A percentile compares a stretch with the other conserved stretches of the same genome.
Conservation (phyloP, 2,329 filamentous ascomycete genomes). For the Emericellopsis cladophorae region DNA sequence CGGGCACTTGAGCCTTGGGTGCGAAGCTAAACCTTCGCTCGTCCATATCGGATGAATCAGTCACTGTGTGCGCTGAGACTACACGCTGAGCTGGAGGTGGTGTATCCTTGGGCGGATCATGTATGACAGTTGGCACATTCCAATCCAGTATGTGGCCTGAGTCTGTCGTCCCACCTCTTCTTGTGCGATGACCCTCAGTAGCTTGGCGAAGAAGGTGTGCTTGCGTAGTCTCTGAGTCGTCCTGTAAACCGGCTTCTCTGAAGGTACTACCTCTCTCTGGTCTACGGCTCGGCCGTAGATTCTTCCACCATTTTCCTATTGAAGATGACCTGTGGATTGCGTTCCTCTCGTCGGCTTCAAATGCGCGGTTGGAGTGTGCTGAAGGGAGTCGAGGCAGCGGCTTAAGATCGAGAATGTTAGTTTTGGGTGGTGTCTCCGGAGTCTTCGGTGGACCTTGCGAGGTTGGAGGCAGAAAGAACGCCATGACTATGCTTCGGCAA, state of each 20-base stretch:
- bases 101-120: constrained; percentile 7
- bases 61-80: no score
- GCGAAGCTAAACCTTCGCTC: constrained; percentile 1
- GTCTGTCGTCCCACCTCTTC: constrained; percentile 8
- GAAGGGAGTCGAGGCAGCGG: background rate
- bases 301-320: constrained; percentile 26
- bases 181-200: constrained; percentile 7
- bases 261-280: constrained; percentile 37
- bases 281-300: constrained; percentile 32
- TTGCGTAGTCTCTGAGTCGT: background rate
- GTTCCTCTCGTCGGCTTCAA: no score
- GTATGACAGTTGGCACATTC: constrained; percentile 16
- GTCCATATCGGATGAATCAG: background rate
- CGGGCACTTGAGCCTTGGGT: background rate
- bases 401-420: no score
- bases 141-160: constrained; percentile 19
- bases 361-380: no score
- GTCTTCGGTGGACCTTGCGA: no score
- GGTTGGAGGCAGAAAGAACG: no score
- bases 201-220: constrained; percentile 2
- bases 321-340: constrained; percentile 8
- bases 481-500: no score
- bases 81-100: no score
- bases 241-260: constrained; percentile 18
- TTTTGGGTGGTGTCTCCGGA: no score